Percentiles rank a stretch among this genome's conserved stretches.
phyloP scores from a whole-genome alignment of 306 rosid species.

The Citrullus amarus region DNA sequence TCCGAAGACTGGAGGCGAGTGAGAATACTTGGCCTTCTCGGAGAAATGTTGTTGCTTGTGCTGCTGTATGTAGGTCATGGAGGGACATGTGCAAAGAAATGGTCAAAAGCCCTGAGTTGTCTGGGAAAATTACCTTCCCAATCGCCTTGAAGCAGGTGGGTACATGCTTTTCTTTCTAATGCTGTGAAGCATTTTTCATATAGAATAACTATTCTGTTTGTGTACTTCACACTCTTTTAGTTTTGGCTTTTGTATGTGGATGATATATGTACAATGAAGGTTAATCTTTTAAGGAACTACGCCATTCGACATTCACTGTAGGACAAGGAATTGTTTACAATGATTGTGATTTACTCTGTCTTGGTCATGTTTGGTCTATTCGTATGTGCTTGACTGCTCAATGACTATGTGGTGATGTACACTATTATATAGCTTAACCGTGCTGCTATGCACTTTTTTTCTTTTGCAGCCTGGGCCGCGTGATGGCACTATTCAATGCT shows the following conservation, averaged over 20 bases:
- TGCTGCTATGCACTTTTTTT: not conserved
- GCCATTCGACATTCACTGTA: not conserved
- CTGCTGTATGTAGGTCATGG: slow-evolving; percentile 85
- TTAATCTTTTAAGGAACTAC: not conserved
- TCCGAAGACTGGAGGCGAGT: slow-evolving; percentile 68
- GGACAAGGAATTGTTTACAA: not conserved
- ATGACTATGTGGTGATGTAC: not conserved
- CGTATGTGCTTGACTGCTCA: not conserved
- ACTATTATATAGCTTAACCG: not conserved
- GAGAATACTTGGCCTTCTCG: slow-evolving; percentile 87
- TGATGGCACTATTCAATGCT: slow-evolving; percentile 79
- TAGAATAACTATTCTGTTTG: not conserved
- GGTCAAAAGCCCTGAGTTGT: slow-evolving; percentile 51
- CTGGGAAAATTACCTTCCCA: slow-evolving; percentile 84
- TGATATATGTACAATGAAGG: not conserved
- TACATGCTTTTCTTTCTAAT: not conserved
- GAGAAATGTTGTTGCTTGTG: slow-evolving; percentile 65
- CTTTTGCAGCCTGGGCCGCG: slow-evolving; percentile 65
- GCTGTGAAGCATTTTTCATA: not conserved
- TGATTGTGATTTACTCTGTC: not conserved
- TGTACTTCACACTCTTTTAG: not conserved
- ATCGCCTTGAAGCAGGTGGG: slow-evolving; percentile 81
- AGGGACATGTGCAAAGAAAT: slow-evolving; percentile 89
- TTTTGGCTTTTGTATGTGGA: not conserved
- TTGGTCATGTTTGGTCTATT: not conserved